phyloP scores from a whole-genome alignment of 2,329 filamentous ascomycete species.

The Neonectria ditissima region DNA sequence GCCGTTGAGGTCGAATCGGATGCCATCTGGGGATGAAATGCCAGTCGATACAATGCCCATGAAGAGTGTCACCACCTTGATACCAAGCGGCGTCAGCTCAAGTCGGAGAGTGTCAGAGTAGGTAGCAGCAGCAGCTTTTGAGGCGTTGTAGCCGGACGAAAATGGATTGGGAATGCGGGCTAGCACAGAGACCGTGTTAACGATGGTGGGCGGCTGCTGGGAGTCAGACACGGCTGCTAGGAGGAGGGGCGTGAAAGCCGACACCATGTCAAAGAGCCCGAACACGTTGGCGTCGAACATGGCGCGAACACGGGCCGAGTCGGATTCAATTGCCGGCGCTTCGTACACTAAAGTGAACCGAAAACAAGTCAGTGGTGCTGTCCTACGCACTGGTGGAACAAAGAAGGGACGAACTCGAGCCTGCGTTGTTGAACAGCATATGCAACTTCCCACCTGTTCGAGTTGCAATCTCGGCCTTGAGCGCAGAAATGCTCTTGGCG shows the following conservation, averaged over 20 bases:
- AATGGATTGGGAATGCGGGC: conserved; percentile 11
- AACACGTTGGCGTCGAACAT: conserved; percentile 27
- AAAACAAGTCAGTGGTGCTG: neutral
- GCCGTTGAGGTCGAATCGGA: too few species aligned
- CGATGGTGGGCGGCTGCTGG: conserved; percentile 1
- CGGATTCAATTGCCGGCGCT: conserved; percentile 23
- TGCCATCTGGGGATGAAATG: too few species aligned
- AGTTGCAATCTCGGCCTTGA: conserved; percentile 1
- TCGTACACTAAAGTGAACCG: conserved; percentile 17
- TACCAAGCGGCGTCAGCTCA: neutral
- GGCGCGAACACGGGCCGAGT: conserved; percentile 2
- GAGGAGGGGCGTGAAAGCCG: conserved; percentile 13
- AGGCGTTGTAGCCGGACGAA: conserved; percentile 23
- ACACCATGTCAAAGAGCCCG: conserved; percentile 23
- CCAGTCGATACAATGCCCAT: conserved; percentile 29
- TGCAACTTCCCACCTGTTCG: conserved; percentile 8
- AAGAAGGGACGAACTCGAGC: conserved; percentile 7
- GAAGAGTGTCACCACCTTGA: conserved; percentile 13
- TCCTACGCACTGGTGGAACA: too few species aligned
- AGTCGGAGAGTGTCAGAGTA: conserved; percentile 32
- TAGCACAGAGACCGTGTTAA: conserved; percentile 21
- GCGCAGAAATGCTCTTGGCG: conserved; percentile 1
- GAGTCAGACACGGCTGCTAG: neutral
- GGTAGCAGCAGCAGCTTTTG: conserved; percentile 17
- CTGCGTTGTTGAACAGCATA: conserved; percentile 27